These are phyloP conservation scores for Diaporthe humulicola DNA, from an alignment of 2,329 filamentous ascomycete species.

Conservation along the genomic window DNA sequence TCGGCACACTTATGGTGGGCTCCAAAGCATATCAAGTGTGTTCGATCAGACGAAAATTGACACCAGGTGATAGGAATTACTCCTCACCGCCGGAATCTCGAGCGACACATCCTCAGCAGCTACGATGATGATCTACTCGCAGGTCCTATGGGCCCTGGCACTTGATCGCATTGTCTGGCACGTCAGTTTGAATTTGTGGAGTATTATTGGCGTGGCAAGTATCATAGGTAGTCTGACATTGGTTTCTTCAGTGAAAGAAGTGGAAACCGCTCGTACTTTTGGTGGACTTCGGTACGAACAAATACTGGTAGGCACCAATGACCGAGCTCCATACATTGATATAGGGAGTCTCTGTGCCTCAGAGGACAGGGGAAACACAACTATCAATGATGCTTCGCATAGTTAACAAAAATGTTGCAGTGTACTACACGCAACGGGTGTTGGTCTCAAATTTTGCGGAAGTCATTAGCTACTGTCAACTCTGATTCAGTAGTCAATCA, in stretches of 20 bases:
- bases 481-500: too few relatives aligned
- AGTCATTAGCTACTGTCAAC: too few relatives aligned
- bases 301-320: background rate
- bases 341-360: constrained; percentile 24
- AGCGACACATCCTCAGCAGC: constrained; percentile 75
- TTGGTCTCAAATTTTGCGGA: too few relatives aligned
- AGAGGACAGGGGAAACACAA: background rate
- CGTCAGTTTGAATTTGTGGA: constrained; percentile 30
- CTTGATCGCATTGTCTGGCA: constrained; percentile 50
- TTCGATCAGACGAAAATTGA: background rate
- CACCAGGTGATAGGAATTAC: constrained; percentile 70
- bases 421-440: too few relatives aligned
- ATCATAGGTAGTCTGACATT: constrained; percentile 28
- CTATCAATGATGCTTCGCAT: background rate
- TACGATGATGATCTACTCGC: constrained; percentile 70
- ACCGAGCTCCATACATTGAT: constrained; percentile 1
- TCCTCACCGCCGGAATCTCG: constrained; percentile 82
- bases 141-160: constrained; percentile 66
- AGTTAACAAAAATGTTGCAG: background rate
- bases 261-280: background rate
- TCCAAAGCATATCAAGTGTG: background rate
- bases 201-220: constrained; percentile 14
- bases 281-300: background rate
- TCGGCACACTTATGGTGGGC: constrained; percentile 78
- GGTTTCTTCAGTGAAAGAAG: constrained; percentile 34